phyloP scores from a whole-genome alignment of 805 yeast genomes.

The Kodamaea fukazawae region DNA sequence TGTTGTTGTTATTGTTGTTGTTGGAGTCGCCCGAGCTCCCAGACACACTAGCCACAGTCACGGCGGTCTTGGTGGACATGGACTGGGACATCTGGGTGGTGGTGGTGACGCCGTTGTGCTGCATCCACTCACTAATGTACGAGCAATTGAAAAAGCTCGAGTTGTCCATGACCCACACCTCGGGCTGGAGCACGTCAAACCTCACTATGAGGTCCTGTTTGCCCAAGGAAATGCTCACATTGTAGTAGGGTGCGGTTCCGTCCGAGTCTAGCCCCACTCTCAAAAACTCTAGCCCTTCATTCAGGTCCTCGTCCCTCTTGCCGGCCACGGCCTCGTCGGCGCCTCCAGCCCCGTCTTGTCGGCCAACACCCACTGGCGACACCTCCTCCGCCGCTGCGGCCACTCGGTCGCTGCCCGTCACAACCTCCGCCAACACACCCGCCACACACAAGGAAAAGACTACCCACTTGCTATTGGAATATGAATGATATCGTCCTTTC shows the following conservation, averaged over 20 bases:
- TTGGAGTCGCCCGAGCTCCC: background rate
- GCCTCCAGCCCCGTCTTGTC: too few species aligned
- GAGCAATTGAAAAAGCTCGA: constrained; percentile 24
- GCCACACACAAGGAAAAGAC: too few species aligned
- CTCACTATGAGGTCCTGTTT: constrained; percentile 18
- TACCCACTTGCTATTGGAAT: constrained; percentile 10
- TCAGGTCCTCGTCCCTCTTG: too few species aligned
- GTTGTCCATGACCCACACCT: constrained; percentile 37
- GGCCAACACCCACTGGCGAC: too few species aligned
- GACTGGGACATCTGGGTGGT: background rate
- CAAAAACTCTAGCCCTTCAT: too few species aligned
- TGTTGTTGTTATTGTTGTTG: background rate
- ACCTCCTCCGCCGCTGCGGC: too few species aligned
- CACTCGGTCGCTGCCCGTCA: too few species aligned
- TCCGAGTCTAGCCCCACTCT: constrained; percentile 1
- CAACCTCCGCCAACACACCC: too few species aligned
- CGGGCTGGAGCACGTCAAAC: constrained; percentile 36
- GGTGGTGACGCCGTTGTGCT: background rate
- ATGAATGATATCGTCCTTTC: constrained; percentile 10
- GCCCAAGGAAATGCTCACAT: constrained; percentile 13
- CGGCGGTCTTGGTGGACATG: background rate
- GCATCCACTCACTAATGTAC: constrained; percentile 17
- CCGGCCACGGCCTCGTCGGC: too few species aligned
- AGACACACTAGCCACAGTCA: too few species aligned
- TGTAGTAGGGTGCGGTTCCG: constrained; percentile 16